Evolutionary conservation across 179 eudicot genomes (phyloP).

Genomic region (Spergularia azorica): DNA sequence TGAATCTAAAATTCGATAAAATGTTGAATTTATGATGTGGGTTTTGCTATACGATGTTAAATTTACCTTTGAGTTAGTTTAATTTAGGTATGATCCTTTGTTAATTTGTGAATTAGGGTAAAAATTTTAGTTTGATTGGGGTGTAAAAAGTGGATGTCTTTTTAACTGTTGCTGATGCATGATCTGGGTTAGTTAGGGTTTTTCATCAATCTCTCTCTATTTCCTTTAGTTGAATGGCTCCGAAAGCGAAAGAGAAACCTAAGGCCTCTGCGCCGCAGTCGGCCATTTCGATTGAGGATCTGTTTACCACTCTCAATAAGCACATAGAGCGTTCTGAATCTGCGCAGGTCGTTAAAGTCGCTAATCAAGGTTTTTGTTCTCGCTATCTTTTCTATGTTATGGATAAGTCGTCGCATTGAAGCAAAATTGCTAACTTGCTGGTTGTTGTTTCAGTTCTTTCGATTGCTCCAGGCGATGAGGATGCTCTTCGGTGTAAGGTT

Average conservation of each 20-base stretch:
- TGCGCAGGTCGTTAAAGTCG: slow-evolving; percentile 57
- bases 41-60: too few relatives aligned
- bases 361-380: slow-evolving; percentile 67
- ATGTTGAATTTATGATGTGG: too few relatives aligned
- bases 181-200: neutral
- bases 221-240: slow-evolving; percentile 53
- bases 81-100: too few relatives aligned
- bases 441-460: slow-evolving; percentile 52
- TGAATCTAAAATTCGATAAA: too few relatives aligned
- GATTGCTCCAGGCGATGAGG: slow-evolving; percentile 78
- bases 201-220: neutral
- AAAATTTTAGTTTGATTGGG: too few relatives aligned
- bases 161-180: neutral
- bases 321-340: slow-evolving; percentile 53
- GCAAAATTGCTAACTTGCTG: neutral
- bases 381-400: too few relatives aligned
- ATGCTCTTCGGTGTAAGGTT: slow-evolving; percentile 77
- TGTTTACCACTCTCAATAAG: slow-evolving; percentile 69
- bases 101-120: too few relatives aligned
- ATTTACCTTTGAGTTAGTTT: too few relatives aligned
- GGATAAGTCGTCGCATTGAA: neutral
- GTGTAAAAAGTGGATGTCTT: too few relatives aligned
- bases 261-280: slow-evolving; percentile 48
- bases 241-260: slow-evolving; percentile 61
- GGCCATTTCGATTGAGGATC: slow-evolving; percentile 59